Evolutionary conservation across 495 filamentous ascomycete species (phyloP).

Genomic region (Penicillium pulvis): DNA sequence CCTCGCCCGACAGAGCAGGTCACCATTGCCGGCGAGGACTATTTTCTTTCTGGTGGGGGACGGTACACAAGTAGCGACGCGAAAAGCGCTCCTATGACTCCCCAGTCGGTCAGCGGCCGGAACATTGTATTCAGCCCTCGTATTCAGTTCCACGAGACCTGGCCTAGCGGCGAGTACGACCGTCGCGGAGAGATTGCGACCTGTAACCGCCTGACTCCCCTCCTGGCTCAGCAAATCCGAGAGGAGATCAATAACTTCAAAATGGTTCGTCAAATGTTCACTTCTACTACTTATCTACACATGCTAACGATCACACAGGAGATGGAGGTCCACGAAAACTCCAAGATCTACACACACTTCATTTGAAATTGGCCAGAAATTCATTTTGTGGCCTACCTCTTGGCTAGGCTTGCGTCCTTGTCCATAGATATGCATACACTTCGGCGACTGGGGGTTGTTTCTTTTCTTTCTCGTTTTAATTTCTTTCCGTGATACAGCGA

Average conservation of each 20-base stretch:
- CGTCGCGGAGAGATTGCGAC: slow-evolving; percentile 94
- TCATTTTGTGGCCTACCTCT: slow-evolving; percentile 22
- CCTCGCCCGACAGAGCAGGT: slow-evolving; percentile 64
- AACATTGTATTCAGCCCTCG: slow-evolving; percentile 91
- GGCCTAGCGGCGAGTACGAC: slow-evolving; percentile 94
- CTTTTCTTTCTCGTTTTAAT: slow-evolving; percentile 11
- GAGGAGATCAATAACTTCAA: slow-evolving; percentile 99
- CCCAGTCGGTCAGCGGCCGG: slow-evolving; percentile 62
- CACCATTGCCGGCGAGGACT: slow-evolving; percentile 79
- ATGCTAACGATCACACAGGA: slow-evolving; percentile 65
- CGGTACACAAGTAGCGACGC: slow-evolving; percentile 61
- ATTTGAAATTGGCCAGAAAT: slow-evolving; percentile 60
- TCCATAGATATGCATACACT: slow-evolving; percentile 37
- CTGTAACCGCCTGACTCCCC: slow-evolving; percentile 94
- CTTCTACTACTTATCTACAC: background rate
- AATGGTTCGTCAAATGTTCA: slow-evolving; percentile 70
- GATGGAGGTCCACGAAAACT: slow-evolving; percentile 99
- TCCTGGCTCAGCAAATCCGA: slow-evolving; percentile 98
- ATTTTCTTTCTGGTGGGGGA: slow-evolving; percentile 72
- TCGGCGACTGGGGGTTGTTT: slow-evolving; percentile 30
- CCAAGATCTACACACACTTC: slow-evolving; percentile 99
- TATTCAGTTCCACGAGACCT: slow-evolving; percentile 93
- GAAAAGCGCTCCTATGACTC: slow-evolving; percentile 78
- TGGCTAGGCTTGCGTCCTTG: slow-evolving; percentile 24
- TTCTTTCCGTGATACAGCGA: slow-evolving; percentile 2